Conservation (phyloP, 768 basidiomycete species). For the Psilocybe cyanescens region DNA sequence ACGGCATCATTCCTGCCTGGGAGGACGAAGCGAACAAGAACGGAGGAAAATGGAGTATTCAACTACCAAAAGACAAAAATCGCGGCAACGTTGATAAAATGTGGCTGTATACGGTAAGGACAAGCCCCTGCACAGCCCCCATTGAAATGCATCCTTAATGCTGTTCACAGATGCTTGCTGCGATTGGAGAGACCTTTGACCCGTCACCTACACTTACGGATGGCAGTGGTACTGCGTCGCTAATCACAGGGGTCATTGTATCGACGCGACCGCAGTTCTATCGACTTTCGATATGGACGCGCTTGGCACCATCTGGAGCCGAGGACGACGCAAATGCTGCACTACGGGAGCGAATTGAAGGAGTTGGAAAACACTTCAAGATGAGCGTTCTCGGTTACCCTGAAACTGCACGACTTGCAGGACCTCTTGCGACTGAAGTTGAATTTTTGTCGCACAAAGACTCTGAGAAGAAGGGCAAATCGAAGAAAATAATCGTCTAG, state of each 20-base stretch:
- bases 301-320: constrained; percentile 64
- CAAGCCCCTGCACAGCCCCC: constrained; percentile 12
- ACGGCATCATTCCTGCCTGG: constrained; percentile 97
- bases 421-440: constrained; percentile 92
- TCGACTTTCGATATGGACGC: constrained; percentile 97
- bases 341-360: constrained; percentile 80
- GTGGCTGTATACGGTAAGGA: constrained; percentile 94
- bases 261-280: constrained; percentile 95
- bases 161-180: constrained; percentile 88
- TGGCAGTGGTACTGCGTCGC: constrained; percentile 50
- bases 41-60: constrained; percentile 99
- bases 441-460: constrained; percentile 96
- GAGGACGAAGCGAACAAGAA: constrained; percentile 96
- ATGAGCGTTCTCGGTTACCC: constrained; percentile 81
- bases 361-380: constrained; percentile 92
- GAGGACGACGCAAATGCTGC: constrained; percentile 45
- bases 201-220: constrained; percentile 67
- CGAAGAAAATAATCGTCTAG: constrained; percentile 78
- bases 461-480: constrained; percentile 92
- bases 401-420: constrained; percentile 73
- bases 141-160: constrained; percentile 3
- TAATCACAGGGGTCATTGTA: constrained; percentile 94
- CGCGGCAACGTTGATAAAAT: constrained; percentile 83
- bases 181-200: constrained; percentile 99
- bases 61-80: constrained; percentile 96